Evolutionary conservation across 768 basidiomycete species (phyloP).

Genomic region (Amanita polypyramis): DNA sequence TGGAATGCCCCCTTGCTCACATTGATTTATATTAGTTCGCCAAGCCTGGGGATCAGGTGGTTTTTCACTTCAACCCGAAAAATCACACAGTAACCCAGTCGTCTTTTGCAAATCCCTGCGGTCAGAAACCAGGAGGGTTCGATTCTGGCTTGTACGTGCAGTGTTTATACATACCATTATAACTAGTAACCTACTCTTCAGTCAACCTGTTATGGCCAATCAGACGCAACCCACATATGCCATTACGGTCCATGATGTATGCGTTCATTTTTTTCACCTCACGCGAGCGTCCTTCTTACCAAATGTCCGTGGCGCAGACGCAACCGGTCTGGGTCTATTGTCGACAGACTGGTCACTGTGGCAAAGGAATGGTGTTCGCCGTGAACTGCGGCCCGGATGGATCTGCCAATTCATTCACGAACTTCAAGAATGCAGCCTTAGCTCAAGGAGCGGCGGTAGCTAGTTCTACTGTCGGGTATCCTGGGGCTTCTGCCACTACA

Average conservation of each 20-base stretch:
- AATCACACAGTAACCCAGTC: constrained; percentile 48
- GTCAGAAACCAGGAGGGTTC: constrained; percentile 38
- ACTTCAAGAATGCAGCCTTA: constrained; percentile 49
- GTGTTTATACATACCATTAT: constrained; percentile 4
- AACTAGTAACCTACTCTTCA: constrained; percentile 12
- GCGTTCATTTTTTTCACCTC: constrained; percentile 9
- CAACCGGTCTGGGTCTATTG: constrained; percentile 54
- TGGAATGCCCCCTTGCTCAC: too few relatives aligned
- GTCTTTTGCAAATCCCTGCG: constrained; percentile 44
- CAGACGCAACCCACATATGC: constrained; percentile 42
- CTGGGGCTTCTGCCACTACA: not conserved
- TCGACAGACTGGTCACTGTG: constrained; percentile 47
- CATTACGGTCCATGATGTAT: constrained; percentile 36
- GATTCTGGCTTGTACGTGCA: constrained; percentile 45
- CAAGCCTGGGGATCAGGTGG: constrained; percentile 43
- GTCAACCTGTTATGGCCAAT: constrained; percentile 43
- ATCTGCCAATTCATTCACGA: constrained; percentile 46
- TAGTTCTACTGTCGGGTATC: constrained; percentile 25
- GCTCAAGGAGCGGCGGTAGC: constrained; percentile 40
- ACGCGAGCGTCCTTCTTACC: not conserved
- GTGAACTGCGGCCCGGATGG: constrained; percentile 51
- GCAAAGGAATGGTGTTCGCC: constrained; percentile 56
- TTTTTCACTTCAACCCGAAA: constrained; percentile 50
- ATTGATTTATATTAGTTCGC: constrained; percentile 25
- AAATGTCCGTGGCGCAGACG: constrained; percentile 22